phyloP scores from a whole-genome alignment of 768 basidiomycete genomes.

The Pisolithus microcarpus region DNA sequence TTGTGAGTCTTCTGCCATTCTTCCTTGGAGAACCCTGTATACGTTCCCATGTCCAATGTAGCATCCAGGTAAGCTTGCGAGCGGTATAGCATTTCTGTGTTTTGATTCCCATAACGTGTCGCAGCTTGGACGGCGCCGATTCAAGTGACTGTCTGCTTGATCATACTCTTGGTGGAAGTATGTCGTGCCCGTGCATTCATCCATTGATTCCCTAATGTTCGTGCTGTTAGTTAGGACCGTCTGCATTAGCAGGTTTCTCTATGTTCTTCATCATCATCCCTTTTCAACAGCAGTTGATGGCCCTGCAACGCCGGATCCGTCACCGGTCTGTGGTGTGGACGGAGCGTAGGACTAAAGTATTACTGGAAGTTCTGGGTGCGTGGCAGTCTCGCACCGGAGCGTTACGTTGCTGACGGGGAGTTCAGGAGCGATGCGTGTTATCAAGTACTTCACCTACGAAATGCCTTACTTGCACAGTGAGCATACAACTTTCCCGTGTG shows the following conservation, averaged over 20 bases:
- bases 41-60: conserved; percentile 8
- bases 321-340: conserved; percentile 54
- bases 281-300: conserved; percentile 58
- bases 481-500: conserved; percentile 10
- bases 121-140: conserved; percentile 64
- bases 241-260: conserved; percentile 63
- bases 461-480: conserved; percentile 56
- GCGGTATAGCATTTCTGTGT: background rate
- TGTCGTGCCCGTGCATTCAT: conserved; percentile 1
- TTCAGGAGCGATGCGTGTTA: conserved; percentile 57
- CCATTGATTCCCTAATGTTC: background rate
- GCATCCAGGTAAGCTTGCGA: conserved; percentile 33
- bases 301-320: conserved; percentile 46
- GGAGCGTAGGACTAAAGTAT: conserved; percentile 52
- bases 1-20: conserved; percentile 37
- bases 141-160: conserved; percentile 52
- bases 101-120: background rate
- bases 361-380: conserved; percentile 58
- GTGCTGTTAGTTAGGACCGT: conserved; percentile 50
- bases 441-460: conserved; percentile 75
- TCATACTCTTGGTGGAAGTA: conserved; percentile 54
- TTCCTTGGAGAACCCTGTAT: background rate
- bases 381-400: background rate
- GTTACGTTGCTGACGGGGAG: background rate
- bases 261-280: conserved; percentile 58